Percentiles rank a stretch among this genome's conserved stretches.
These are phyloP conservation scores for Colletotrichum phormii DNA, from an alignment of 2,329 filamentous ascomycete species.

Conservation along the genomic window DNA sequence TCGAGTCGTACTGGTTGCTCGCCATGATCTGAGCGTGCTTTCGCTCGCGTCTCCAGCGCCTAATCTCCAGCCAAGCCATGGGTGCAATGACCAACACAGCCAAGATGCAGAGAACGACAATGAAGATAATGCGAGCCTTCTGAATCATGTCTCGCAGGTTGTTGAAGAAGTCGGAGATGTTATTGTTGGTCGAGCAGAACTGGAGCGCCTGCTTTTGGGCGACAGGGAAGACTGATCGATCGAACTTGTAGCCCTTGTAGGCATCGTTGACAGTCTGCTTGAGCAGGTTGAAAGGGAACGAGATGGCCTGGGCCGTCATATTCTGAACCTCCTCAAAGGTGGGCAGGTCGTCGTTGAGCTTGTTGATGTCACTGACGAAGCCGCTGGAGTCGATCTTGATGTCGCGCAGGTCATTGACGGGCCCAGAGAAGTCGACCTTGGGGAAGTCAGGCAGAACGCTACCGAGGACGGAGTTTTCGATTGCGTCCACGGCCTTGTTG, in stretches of 20 bases:
- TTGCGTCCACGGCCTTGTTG: slow-evolving; percentile 58
- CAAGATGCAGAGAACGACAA: slow-evolving; percentile 77
- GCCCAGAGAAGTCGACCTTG: slow-evolving; percentile 72
- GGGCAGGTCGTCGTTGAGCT: slow-evolving; percentile 83
- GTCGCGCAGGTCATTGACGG: slow-evolving; percentile 74
- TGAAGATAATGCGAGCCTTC: slow-evolving; percentile 78
- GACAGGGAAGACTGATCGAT: slow-evolving; percentile 82
- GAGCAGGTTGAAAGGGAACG: slow-evolving; percentile 84
- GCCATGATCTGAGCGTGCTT: slow-evolving; percentile 75
- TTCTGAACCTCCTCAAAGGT: slow-evolving; percentile 88
- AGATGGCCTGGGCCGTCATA: slow-evolving; percentile 79
- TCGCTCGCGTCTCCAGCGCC: slow-evolving; percentile 79
- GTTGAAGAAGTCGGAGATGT: slow-evolving; percentile 86
- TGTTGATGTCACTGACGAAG: slow-evolving; percentile 75
- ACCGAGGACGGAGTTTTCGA: slow-evolving; percentile 60
- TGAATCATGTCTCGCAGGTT: slow-evolving; percentile 74
- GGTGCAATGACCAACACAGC: slow-evolving; percentile 80
- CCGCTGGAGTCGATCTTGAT: slow-evolving; percentile 75
- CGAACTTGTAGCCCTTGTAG: slow-evolving; percentile 80
- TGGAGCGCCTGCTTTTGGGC: slow-evolving; percentile 84
- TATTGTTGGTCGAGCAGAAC: slow-evolving; percentile 90
- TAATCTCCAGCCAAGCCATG: slow-evolving; percentile 85
- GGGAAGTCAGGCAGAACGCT: slow-evolving; percentile 59
- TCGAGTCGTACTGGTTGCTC: slow-evolving; percentile 76
- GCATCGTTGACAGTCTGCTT: slow-evolving; percentile 77